These are phyloP conservation scores for Fusarium sp. DNA, from an alignment of 2,329 filamentous ascomycete genomes.

Conservation along the genomic window DNA sequence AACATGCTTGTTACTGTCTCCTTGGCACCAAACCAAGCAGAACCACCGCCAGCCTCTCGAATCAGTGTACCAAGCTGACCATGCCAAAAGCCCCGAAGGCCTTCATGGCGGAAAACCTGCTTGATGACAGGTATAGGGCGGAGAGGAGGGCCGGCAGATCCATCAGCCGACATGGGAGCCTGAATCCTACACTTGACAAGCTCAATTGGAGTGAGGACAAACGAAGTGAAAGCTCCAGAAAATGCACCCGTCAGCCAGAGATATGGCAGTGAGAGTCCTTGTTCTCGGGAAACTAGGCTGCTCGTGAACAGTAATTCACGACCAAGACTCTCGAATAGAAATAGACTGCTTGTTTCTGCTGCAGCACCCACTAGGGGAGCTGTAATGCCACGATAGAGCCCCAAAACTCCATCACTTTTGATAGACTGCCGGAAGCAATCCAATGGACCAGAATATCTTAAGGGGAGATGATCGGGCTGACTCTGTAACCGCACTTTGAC, in stretches of 20 bases:
- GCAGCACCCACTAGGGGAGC: constrained; percentile 92
- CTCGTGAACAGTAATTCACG: constrained; percentile 70
- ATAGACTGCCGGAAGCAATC: constrained; percentile 95
- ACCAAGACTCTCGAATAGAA: constrained; percentile 87
- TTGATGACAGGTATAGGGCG: constrained; percentile 77
- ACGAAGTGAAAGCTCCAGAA: constrained; percentile 87
- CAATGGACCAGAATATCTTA: constrained; percentile 84
- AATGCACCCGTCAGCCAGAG: constrained; percentile 85
- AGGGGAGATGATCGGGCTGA: constrained; percentile 85
- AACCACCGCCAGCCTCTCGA: constrained; percentile 90
- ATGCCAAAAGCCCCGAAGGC: constrained; percentile 90
- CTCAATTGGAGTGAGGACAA: constrained; percentile 94
- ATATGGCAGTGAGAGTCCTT: constrained; percentile 76
- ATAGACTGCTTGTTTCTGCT: constrained; percentile 89
- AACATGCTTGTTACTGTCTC: constrained; percentile 81
- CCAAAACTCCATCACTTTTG: constrained; percentile 78
- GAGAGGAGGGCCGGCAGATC: constrained; percentile 58
- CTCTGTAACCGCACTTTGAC: constrained; percentile 97
- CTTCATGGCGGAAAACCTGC: constrained; percentile 84
- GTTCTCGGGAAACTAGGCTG: constrained; percentile 59
- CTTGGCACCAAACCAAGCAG: constrained; percentile 94
- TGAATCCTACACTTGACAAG: constrained; percentile 99
- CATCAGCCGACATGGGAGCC: constrained; percentile 65
- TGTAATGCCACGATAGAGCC: constrained; percentile 91
- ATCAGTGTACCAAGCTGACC: constrained; percentile 94